phyloP scores from a whole-genome alignment of 129 eudicot genomes.

The Centrapalus pauciflorus region DNA sequence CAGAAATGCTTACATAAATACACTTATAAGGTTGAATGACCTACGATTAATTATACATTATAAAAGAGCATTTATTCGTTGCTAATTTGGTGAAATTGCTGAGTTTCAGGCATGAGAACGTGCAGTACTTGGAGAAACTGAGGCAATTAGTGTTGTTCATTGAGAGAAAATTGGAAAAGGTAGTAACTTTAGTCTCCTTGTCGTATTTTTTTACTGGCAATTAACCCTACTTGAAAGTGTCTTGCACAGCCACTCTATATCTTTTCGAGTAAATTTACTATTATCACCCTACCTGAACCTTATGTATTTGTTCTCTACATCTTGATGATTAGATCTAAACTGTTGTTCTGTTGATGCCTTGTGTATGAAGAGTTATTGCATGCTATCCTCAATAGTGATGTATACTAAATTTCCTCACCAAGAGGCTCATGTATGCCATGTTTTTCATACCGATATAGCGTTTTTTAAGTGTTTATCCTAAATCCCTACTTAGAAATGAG shows the following conservation, averaged over 20 bases:
- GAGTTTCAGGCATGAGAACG: slow-evolving; percentile 84
- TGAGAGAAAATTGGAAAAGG: slow-evolving; percentile 94
- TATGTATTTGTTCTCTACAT: no score
- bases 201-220: slow-evolving; percentile 1
- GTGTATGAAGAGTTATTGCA: background rate
- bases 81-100: slow-evolving; percentile 10
- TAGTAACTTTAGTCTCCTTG: slow-evolving; percentile 10
- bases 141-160: slow-evolving; percentile 78
- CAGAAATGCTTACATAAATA: background rate
- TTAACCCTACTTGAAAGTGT: background rate
- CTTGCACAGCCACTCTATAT: background rate
- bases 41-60: background rate
- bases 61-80: slow-evolving; percentile 1
- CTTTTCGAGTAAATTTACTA: background rate
- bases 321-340: no score
- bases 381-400: background rate
- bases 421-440: background rate
- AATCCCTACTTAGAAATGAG: background rate
- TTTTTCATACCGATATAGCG: background rate
- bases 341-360: background rate
- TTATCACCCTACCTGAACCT: background rate
- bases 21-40: slow-evolving; percentile 1
- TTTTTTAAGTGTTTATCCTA: background rate
- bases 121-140: slow-evolving; percentile 86
- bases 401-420: background rate